Conservation (phyloP, 1,139 yeast species). For the Debaryomycetaceae sp. region DNA sequence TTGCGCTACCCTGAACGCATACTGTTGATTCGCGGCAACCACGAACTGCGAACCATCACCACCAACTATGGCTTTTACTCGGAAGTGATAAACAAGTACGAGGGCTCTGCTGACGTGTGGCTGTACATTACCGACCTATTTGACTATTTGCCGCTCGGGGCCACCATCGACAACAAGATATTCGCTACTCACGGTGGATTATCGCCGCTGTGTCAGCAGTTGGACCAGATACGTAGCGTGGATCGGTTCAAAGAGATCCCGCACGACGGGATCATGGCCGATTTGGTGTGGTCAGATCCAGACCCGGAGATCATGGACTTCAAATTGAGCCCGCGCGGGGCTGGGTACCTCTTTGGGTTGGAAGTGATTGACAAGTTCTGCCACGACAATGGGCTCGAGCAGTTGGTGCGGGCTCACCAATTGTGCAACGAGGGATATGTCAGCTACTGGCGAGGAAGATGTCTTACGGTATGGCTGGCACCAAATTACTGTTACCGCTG, state of each 20-base stretch:
- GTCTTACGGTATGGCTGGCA: conserved; percentile 97
- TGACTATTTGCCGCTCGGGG: conserved; percentile 86
- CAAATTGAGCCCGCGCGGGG: conserved; percentile 90
- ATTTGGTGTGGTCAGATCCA: conserved; percentile 97
- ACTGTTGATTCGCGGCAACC: conserved; percentile 85
- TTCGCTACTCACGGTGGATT: conserved; percentile 97
- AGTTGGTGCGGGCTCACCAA: conserved; percentile 91
- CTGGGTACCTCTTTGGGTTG: conserved; percentile 93
- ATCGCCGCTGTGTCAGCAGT: conserved; percentile 89
- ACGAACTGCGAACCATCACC: conserved; percentile 92
- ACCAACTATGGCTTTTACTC: conserved; percentile 96
- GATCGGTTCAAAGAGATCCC: conserved; percentile 94
- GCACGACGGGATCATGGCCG: conserved; percentile 99
- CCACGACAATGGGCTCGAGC: conserved; percentile 69
- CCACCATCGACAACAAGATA: conserved; percentile 87
- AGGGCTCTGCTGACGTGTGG: conserved; percentile 82
- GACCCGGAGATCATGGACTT: conserved; percentile 84
- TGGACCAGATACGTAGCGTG: conserved; percentile 84
- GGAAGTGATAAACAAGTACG: conserved; percentile 84
- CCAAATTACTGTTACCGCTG: conserved; percentile 97
- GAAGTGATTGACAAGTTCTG: conserved; percentile 88
- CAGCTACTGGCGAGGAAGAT: conserved; percentile 81
- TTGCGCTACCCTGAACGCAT: conserved; percentile 82
- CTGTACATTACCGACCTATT: conserved; percentile 83
- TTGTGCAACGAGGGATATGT: conserved; percentile 95